Percentiles rank a stretch among this genome's conserved stretches.
These are phyloP conservation scores for Moesziomyces antarcticus DNA, from an alignment of 1,284 basidiomycete genomes.

Conservation along the genomic window DNA sequence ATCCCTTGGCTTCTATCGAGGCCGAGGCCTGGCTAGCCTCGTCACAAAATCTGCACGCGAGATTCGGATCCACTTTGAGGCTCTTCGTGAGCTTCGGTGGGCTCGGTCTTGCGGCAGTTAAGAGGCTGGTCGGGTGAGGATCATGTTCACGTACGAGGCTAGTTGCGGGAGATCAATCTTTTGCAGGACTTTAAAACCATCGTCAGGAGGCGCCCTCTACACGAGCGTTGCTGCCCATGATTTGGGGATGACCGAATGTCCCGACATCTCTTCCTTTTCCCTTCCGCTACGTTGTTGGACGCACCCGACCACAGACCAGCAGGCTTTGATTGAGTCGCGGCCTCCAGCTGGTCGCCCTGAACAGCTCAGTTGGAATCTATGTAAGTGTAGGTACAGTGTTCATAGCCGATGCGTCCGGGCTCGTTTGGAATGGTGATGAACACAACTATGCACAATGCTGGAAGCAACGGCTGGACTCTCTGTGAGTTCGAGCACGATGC, in stretches of 20 bases:
- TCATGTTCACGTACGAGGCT: slow-evolving; percentile 22
- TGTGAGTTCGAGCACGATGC: slow-evolving; percentile 11
- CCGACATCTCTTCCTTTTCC: slow-evolving; percentile 21
- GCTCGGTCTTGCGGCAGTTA: slow-evolving; percentile 21
- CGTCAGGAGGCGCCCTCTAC: slow-evolving; percentile 50
- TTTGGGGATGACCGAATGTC: slow-evolving; percentile 56
- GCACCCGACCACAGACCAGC: neutral
- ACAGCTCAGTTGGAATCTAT: slow-evolving; percentile 5
- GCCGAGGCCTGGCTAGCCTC: slow-evolving; percentile 27
- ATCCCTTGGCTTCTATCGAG: slow-evolving; percentile 20
- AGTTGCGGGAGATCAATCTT: slow-evolving; percentile 42
- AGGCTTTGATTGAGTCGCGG: neutral
- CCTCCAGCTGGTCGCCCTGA: neutral
- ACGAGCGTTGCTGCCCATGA: slow-evolving; percentile 50
- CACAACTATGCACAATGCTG: neutral
- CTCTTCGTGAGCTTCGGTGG: slow-evolving; percentile 52
- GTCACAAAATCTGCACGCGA: slow-evolving; percentile 33
- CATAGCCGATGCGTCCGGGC: neutral
- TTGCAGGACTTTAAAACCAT: slow-evolving; percentile 53
- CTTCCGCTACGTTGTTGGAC: slow-evolving; percentile 1
- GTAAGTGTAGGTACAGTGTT: slow-evolving; percentile 8
- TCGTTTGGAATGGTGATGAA: slow-evolving; percentile 4
- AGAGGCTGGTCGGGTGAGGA: slow-evolving; percentile 38
- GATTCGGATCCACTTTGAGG: slow-evolving; percentile 41
- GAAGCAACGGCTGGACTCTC: slow-evolving; percentile 19